Conservation (phyloP, 108 stramenopile genomes). For the Epithemia pelagica region DNA sequence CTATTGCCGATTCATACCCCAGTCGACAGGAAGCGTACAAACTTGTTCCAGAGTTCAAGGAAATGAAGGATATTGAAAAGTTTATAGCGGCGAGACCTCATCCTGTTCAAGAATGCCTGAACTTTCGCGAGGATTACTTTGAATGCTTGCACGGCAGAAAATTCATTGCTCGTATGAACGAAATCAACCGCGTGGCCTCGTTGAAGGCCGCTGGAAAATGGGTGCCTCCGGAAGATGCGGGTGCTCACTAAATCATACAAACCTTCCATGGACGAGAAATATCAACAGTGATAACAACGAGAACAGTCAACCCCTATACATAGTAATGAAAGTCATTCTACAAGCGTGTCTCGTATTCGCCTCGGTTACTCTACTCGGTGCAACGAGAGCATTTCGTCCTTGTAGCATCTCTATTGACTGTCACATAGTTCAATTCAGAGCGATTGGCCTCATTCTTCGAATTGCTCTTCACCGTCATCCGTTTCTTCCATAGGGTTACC, state of each 20-base stretch:
- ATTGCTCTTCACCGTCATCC: too few relatives aligned
- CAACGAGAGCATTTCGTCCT: too few relatives aligned
- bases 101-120: slow-evolving; percentile 22
- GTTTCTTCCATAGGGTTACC: too few relatives aligned
- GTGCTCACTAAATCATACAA: too few relatives aligned
- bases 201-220: not conserved
- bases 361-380: too few relatives aligned
- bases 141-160: slow-evolving; percentile 85
- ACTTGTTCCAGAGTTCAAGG: not conserved
- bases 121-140: slow-evolving; percentile 71
- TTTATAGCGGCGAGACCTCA: not conserved
- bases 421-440: too few relatives aligned
- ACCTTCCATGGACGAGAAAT: slow-evolving; percentile 53
- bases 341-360: too few relatives aligned
- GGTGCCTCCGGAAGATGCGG: not conserved
- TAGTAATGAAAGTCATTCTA: too few relatives aligned
- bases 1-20: not conserved
- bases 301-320: too few relatives aligned
- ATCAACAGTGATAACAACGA: slow-evolving; percentile 30
- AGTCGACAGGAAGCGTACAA: not conserved
- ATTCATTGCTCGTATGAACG: slow-evolving; percentile 51
- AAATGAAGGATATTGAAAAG: not conserved
- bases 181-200: not conserved
- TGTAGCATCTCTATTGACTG: too few relatives aligned
- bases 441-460: too few relatives aligned